Evolutionary conservation across 768 basidiomycete species (phyloP), one percentile per base, ranked within the genome.

Genomic region (Lentinula detonsa): DNA sequence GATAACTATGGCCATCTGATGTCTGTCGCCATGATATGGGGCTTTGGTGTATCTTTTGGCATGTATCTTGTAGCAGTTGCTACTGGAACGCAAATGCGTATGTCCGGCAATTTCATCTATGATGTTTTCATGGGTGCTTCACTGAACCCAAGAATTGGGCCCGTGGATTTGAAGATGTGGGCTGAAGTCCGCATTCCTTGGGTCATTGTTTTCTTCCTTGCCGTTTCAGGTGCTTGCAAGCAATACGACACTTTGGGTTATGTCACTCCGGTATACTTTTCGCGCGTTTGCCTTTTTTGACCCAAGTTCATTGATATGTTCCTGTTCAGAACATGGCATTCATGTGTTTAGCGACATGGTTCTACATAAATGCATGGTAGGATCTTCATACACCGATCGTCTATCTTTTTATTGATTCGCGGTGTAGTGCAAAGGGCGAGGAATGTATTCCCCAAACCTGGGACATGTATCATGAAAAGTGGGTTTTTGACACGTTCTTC

Each of bases 391-490:
- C 35, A 39, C 57, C 31, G 5, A 43, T 50, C 18, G 2, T 8
- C 11, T 1, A 13, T 28, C 5, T 5, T 5, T 63, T n/a, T 65
- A 62, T 60, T 59, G 59, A 62, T 34, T 13, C 4, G 23, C 42
- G 13, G 37, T 43, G 37, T 60, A 91, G 90, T 69, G 91, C 84
- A 62, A 97, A 97, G 72, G 95, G 90, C 45, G 95, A 96, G 68
- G 94, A 96, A 69, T 94, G 91, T 68, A 94, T 95, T 63, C 93
- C 93, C 5, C 93, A 96, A 73, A 95, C 94, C 2, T 98, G 97
- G 96, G 97, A 98, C 68, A 99, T 99, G 93, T 97, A 88, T 78
- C 93, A 96, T 67, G 96, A 99, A 71, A 99, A 99, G 82, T 90
- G 75, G 63, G 79, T 60, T 65, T 33, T 9, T 39, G 34, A 52